These are phyloP conservation scores for Pleurotus platypus DNA, from an alignment of 768 basidiomycete genomes.

Conservation along the genomic window DNA sequence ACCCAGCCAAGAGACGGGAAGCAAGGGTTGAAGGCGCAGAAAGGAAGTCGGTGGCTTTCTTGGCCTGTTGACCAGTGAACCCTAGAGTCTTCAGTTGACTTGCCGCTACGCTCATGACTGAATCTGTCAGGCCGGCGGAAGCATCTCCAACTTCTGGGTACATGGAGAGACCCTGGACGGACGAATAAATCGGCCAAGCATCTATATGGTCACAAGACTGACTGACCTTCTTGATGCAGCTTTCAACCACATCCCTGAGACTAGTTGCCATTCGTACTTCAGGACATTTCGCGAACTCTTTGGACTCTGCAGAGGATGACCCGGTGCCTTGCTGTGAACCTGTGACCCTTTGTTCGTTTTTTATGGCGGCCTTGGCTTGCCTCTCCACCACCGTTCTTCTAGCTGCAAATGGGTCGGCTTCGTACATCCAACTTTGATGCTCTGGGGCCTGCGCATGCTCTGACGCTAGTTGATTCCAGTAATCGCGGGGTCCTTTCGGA, in stretches of 20 bases:
- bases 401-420: constrained; percentile 82
- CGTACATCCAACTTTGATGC: constrained; percentile 83
- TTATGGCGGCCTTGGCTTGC: constrained; percentile 53
- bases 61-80: constrained; percentile 56
- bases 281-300: constrained; percentile 44
- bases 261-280: constrained; percentile 83
- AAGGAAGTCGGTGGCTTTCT: constrained; percentile 52
- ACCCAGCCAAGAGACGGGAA: constrained; percentile 53
- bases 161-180: constrained; percentile 43
- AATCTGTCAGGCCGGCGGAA: constrained; percentile 33
- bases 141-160: constrained; percentile 44
- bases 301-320: constrained; percentile 17
- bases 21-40: constrained; percentile 55
- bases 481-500: constrained; percentile 82
- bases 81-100: constrained; percentile 61
- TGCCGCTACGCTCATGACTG: constrained; percentile 39
- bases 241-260: constrained; percentile 79
- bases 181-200: constrained; percentile 9
- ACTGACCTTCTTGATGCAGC: constrained; percentile 68
- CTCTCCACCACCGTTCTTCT: constrained; percentile 62
- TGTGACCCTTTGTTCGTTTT: constrained; percentile 30
- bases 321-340: constrained; percentile 17
- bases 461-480: constrained; percentile 74
- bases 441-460: constrained; percentile 68
- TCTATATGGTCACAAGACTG: background rate